Percentiles rank a stretch among this genome's conserved stretches.
Conservation (phyloP, 257 asterid genomes). For the Nicotiana noctiflora region DNA sequence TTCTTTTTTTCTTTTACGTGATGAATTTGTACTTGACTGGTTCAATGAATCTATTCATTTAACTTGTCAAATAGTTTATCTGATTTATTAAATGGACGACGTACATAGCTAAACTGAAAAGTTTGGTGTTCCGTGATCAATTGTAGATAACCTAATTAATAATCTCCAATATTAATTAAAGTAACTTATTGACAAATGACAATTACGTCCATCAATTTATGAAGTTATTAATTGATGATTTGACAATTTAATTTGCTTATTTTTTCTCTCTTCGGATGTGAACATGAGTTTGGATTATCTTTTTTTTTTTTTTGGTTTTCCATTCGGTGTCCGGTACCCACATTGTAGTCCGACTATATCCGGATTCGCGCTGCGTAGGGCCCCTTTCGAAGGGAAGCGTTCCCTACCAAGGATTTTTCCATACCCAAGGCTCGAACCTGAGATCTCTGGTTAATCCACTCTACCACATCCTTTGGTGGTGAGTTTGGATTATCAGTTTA, state of each 20-base stretch:
- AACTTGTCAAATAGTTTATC: background rate
- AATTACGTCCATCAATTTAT: background rate
- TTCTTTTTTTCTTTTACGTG: background rate
- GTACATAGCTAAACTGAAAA: background rate
- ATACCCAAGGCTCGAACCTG: no score
- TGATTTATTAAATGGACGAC: background rate
- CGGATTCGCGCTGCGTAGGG: no score
- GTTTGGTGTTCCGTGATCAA: slow-evolving; percentile 1
- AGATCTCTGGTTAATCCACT: no score
- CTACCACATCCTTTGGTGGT: no score
- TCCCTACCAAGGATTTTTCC: no score
- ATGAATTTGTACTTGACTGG: background rate
- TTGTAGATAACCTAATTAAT: background rate
- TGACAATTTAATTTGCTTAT: background rate
- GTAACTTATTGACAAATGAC: slow-evolving; percentile 5
- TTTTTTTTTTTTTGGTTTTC: no score
- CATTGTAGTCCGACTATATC: no score
- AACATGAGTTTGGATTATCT: background rate
- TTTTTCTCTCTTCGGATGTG: background rate
- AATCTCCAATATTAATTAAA: background rate
- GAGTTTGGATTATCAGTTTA: background rate
- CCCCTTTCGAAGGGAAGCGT: no score
- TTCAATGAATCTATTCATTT: background rate
- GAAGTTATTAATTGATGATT: background rate
- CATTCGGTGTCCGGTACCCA: no score